phyloP scores from a whole-genome alignment of 805 yeast genomes.

The Hanseniaspora valbyensis region DNA sequence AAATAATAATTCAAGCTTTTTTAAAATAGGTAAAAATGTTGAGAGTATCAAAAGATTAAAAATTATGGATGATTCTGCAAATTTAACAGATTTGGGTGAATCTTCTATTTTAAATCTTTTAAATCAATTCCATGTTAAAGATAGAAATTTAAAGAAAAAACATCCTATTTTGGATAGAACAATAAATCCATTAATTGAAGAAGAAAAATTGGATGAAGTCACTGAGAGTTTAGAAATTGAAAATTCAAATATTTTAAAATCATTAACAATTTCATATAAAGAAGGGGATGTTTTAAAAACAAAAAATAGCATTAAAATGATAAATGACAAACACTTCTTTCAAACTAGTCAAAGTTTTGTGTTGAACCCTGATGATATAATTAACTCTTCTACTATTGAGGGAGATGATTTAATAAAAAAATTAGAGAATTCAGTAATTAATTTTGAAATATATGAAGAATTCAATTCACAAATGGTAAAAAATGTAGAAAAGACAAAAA shows the following conservation, averaged over 20 bases:
- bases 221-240: neutral
- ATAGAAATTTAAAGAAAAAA: neutral
- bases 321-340: neutral
- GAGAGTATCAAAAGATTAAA: neutral
- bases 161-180: conserved; percentile 3
- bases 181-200: conserved; percentile 2
- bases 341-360: neutral
- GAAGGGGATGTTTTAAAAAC: neutral
- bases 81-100: conserved; percentile 7
- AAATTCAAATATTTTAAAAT: neutral
- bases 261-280: no score
- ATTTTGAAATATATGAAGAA: neutral
- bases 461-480: neutral
- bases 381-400: neutral
- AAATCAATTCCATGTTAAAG: neutral
- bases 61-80: neutral
- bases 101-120: conserved; percentile 7
- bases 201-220: neutral
- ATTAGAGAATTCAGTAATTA: neutral
- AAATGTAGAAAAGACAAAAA: neutral
- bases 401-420: neutral
- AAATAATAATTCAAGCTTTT: no score
- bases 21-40: neutral
- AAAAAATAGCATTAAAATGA: neutral
- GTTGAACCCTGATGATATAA: neutral